Conservation (phyloP, 2,329 filamentous ascomycete species). For the Thelonectria blattea region DNA sequence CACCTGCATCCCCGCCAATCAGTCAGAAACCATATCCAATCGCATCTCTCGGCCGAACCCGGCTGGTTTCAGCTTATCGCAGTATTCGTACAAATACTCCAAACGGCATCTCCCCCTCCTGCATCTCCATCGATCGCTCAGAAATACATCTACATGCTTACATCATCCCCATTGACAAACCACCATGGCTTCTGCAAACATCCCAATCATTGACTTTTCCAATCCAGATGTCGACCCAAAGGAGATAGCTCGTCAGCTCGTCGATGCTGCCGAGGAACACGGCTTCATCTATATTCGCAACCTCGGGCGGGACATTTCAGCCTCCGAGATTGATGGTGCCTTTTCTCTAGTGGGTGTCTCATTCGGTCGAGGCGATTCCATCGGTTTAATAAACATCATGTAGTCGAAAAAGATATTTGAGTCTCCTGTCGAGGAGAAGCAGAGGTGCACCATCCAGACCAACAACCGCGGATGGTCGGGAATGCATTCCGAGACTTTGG, state of each 20-base stretch:
- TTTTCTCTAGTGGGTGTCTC: slow-evolving; percentile 70
- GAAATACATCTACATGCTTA: background rate
- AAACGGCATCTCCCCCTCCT: background rate
- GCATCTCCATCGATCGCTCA: background rate
- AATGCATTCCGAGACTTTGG: slow-evolving; percentile 87
- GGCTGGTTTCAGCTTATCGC: slow-evolving; percentile 15
- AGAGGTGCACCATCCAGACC: slow-evolving; percentile 73
- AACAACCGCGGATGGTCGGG: slow-evolving; percentile 89
- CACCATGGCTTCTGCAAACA: slow-evolving; percentile 50
- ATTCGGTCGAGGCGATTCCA: background rate
- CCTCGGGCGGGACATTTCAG: slow-evolving; percentile 70
- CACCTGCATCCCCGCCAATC: slow-evolving; percentile 1
- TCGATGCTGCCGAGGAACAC: slow-evolving; percentile 80
- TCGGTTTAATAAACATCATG: background rate
- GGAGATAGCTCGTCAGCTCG: slow-evolving; percentile 69
- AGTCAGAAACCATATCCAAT: background rate
- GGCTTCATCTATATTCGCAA: slow-evolving; percentile 92
- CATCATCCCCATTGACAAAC: slow-evolving; percentile 1
- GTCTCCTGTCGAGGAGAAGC: slow-evolving; percentile 73
- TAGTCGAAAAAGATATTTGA: slow-evolving; percentile 74
- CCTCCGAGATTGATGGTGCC: slow-evolving; percentile 68
- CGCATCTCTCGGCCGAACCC: slow-evolving; percentile 15
- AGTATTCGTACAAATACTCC: slow-evolving; percentile 1
- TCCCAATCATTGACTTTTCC: slow-evolving; percentile 84
- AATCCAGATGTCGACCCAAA: slow-evolving; percentile 51